Base-by-base conservation (phyloP, 2,329 filamentous ascomycete genomes). In the Fusarium caatingaense region DNA sequence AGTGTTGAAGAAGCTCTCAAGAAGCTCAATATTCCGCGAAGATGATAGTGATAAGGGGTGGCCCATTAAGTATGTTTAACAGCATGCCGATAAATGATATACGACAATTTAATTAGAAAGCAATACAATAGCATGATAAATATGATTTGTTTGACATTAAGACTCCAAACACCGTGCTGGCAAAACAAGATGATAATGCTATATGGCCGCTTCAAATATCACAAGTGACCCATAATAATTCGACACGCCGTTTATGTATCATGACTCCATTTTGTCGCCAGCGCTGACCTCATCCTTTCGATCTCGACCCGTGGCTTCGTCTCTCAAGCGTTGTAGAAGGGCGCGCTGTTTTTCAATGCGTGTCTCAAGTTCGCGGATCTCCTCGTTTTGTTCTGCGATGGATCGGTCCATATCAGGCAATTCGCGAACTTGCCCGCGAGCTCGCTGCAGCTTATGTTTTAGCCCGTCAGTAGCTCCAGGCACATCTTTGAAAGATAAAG, bases 361-460 rank as follows among this genome's bases (percentile, higher is more conserved):
- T 48, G 83, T 84, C 80, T 93, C 89, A 47, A 94, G 82, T 72
- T 88, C 85, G 40, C 75, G 78, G 21, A 94, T 91, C 83, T 95
- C 92, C 16, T 84, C 85, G 72, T 91, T 85, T 81, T 95, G 93
- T 77, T 93, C 91, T 60, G 85, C 85, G 16, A 91, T 81, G 8
- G 83, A 86, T 56, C 92, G 85, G 20, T 88, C 83, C 77, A 95
- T 88, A 80, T 94, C 92, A 12, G 91, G 91, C 72, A 96, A 79
- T 28, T 83, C 82, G 75, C 86, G 84, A 55, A 94, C 83, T 72
- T 90, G 87, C 34, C 84, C 85, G 51, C 92, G 86, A 51, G 94
- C 94, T 72, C 91, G 91, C 78, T 94, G 91, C 62, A 98, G 87
- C 80, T 93, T 93, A 80, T 94, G 90, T 80, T 93, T 94, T 74